Evolutionary conservation across 441 rosid species (phyloP).

Genomic region (Hura crepitans): DNA sequence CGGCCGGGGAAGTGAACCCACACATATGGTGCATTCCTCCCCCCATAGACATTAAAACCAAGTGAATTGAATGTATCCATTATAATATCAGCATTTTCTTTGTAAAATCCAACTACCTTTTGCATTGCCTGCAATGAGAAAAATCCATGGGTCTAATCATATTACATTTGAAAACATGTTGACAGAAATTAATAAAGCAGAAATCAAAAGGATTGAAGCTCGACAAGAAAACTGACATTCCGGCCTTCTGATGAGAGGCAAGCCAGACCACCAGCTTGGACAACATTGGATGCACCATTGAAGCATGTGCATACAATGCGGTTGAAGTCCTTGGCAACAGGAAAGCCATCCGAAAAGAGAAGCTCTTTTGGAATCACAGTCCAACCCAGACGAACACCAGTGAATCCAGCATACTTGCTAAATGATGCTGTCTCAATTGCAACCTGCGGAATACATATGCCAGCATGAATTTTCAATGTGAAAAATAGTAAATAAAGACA

Average conservation of each 20-base stretch:
- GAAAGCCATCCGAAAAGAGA: conserved; percentile 79
- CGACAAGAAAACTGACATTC: conserved; percentile 40
- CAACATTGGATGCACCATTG: conserved; percentile 85
- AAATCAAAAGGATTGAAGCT: neutral
- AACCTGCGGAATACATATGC: conserved; percentile 45
- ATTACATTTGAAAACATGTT: neutral
- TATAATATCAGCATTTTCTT: conserved; percentile 77
- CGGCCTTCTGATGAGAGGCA: conserved; percentile 89
- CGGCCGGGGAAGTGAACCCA: conserved; percentile 96
- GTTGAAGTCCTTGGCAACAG: conserved; percentile 89
- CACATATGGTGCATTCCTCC: conserved; percentile 80
- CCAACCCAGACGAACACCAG: conserved; percentile 98
- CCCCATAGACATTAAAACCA: conserved; percentile 79
- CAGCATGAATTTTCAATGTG: neutral
- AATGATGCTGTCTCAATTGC: conserved; percentile 93
- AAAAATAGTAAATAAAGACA: neutral
- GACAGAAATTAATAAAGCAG: neutral
- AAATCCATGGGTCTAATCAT: conserved; percentile 6
- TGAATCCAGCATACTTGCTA: conserved; percentile 96
- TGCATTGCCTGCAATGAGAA: conserved; percentile 66
- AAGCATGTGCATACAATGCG: conserved; percentile 83
- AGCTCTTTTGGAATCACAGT: conserved; percentile 88
- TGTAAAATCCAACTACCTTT: conserved; percentile 83
- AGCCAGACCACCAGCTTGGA: conserved; percentile 95
- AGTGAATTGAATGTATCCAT: conserved; percentile 76